A percentile compares a stretch with the other conserved stretches of the same genome.
Conservation (phyloP, 306 rosid genomes). For the Lablab purpureus region DNA sequence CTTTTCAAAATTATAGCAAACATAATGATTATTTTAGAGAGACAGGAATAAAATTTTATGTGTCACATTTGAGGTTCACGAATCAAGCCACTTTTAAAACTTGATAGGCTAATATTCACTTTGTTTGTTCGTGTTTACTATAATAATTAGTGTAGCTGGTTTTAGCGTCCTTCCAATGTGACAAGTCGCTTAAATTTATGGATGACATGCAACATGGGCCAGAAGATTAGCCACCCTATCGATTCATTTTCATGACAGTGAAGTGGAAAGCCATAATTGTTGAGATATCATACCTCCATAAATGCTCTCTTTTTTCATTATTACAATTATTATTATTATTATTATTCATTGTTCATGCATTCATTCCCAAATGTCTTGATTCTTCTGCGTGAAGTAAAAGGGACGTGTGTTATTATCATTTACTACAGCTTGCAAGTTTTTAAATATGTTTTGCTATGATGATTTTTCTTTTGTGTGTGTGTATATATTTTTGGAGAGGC, state of each 20-base stretch:
- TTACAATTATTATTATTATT: background rate
- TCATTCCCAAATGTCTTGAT: background rate
- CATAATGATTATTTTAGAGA: background rate
- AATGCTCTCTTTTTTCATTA: slow-evolving; percentile 32
- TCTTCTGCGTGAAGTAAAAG: slow-evolving; percentile 7
- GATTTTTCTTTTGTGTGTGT: background rate
- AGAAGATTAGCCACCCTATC: slow-evolving; percentile 18
- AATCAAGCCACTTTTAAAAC: slow-evolving; percentile 30
- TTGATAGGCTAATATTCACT: background rate
- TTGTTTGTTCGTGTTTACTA: background rate
- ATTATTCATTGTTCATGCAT: background rate
- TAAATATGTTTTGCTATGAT: background rate
- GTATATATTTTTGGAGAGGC: background rate
- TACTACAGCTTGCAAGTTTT: background rate
- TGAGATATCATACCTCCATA: slow-evolving; percentile 39
- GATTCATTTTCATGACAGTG: slow-evolving; percentile 25
- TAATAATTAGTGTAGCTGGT: background rate
- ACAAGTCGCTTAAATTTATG: slow-evolving; percentile 3
- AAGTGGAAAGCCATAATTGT: slow-evolving; percentile 5
- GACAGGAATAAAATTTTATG: background rate
- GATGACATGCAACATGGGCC: background rate
- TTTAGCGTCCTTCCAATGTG: background rate
- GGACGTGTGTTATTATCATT: background rate
- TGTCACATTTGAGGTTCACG: slow-evolving; percentile 28
- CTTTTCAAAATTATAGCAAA: slow-evolving; percentile 13